These are phyloP conservation scores for Chaetomium olivaceum DNA, from an alignment of 2,329 filamentous ascomycete species.

Conservation along the genomic window DNA sequence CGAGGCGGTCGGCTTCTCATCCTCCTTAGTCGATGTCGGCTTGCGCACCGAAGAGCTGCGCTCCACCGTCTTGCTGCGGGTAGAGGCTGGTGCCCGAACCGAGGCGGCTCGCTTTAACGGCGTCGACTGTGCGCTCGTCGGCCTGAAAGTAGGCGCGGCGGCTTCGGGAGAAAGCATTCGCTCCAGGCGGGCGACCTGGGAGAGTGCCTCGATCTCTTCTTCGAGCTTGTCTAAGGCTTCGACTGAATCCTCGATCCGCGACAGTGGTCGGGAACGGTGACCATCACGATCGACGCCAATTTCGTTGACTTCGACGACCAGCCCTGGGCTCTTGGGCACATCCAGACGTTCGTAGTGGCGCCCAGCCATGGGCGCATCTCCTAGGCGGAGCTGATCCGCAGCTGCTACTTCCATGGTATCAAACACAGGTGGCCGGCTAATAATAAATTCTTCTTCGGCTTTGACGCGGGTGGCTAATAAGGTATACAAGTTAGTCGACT, in stretches of 20 bases:
- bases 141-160: conserved; percentile 24
- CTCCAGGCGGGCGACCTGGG: conserved; percentile 42
- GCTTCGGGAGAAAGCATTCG: conserved; percentile 39
- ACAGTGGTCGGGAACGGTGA: conserved; percentile 32
- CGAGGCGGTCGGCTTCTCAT: conserved; percentile 33
- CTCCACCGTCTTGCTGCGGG: conserved; percentile 45
- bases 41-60: conserved; percentile 45
- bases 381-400: neutral
- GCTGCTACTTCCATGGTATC: neutral
- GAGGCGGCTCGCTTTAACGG: conserved; percentile 28
- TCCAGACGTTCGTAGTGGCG: conserved; percentile 8
- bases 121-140: conserved; percentile 17
- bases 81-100: conserved; percentile 40
- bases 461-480: conserved; percentile 51
- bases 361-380: conserved; percentile 11
- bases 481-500: conserved; percentile 44
- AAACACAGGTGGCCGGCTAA: conserved; percentile 14
- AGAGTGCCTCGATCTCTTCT: conserved; percentile 59
- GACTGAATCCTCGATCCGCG: conserved; percentile 64
- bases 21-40: conserved; percentile 42
- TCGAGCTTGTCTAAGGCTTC: conserved; percentile 63
- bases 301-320: conserved; percentile 18
- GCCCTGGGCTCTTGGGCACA: conserved; percentile 17
- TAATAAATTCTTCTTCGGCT: conserved; percentile 25
- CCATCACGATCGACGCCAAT: conserved; percentile 14